Evolutionary conservation across 129 eudicot genomes (phyloP).

Genomic region (Arctium minus): DNA sequence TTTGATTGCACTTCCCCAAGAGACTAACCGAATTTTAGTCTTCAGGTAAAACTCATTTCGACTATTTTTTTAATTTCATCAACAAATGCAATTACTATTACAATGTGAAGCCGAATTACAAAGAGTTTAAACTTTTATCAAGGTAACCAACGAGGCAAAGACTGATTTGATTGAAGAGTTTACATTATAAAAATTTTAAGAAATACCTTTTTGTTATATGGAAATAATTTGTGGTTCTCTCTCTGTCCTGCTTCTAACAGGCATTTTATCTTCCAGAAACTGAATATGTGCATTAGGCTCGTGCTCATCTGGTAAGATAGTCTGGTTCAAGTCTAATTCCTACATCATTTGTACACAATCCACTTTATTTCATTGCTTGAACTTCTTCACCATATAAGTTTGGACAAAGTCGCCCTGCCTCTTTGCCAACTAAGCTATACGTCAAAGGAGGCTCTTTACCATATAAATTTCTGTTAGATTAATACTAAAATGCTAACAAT

Average conservation of each 20-base stretch:
- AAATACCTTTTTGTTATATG: conserved; percentile 4
- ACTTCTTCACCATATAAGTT: not conserved
- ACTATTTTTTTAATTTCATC: too few species aligned
- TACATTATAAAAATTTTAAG: not conserved
- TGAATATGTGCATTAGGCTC: conserved; percentile 86
- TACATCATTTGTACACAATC: not conserved
- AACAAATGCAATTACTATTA: too few species aligned
- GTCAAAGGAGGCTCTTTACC: too few species aligned
- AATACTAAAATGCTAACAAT: not conserved
- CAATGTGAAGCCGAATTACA: conserved; percentile 75
- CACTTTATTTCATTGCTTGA: not conserved
- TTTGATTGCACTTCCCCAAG: too few species aligned
- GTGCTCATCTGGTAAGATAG: conserved; percentile 73
- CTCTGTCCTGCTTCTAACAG: conserved; percentile 33
- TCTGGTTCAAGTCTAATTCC: not conserved
- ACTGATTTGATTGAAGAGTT: not conserved
- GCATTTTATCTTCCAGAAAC: conserved; percentile 97
- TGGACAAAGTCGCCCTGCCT: not conserved
- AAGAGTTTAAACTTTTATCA: conserved; percentile 76
- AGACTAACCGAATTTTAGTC: too few species aligned
- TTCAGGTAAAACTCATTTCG: too few species aligned
- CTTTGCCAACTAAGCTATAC: too few species aligned
- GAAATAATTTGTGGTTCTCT: not conserved
- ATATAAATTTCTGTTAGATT: too few species aligned
- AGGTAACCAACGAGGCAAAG: conserved; percentile 42